Conservation (phyloP, 1,284 basidiomycete genomes). For the Ustilago lituana region DNA sequence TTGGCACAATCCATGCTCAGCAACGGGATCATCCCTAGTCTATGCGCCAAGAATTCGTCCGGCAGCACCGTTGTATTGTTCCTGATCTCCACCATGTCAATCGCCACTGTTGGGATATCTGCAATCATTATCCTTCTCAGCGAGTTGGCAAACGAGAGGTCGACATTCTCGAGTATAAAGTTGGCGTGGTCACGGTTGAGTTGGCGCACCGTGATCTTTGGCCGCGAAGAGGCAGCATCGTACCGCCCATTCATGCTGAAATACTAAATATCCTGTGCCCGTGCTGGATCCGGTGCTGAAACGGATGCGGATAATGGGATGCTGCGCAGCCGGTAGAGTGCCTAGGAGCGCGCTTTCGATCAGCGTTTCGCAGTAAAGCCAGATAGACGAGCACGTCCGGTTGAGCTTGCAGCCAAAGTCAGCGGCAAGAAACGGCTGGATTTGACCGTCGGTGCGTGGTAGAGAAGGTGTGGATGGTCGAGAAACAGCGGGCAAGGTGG, state of each 20-base stretch:
- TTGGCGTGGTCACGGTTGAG: constrained; percentile 56
- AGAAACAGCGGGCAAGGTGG: neutral
- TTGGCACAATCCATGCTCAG: constrained; percentile 71
- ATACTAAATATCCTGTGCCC: no score
- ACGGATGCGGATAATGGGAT: neutral
- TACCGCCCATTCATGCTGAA: constrained; percentile 39
- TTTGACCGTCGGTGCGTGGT: neutral
- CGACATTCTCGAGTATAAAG: constrained; percentile 64
- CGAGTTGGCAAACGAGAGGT: constrained; percentile 65
- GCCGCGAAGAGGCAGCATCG: constrained; percentile 37
- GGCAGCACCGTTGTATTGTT: constrained; percentile 92
- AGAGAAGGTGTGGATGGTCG: neutral
- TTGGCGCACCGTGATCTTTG: constrained; percentile 56
- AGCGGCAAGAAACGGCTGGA: no score
- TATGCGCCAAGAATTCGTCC: constrained; percentile 96
- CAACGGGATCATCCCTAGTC: constrained; percentile 92
- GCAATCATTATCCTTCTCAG: constrained; percentile 65
- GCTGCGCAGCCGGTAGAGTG: neutral
- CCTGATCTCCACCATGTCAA: constrained; percentile 94
- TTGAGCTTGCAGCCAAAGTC: no score
- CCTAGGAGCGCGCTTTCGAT: no score
- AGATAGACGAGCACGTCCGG: neutral
- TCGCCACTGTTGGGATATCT: constrained; percentile 72
- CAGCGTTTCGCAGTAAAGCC: no score
- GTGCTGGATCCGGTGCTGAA: no score